Conservation (phyloP, 2,329 filamentous ascomycete genomes). For the Exophiala sideris region DNA sequence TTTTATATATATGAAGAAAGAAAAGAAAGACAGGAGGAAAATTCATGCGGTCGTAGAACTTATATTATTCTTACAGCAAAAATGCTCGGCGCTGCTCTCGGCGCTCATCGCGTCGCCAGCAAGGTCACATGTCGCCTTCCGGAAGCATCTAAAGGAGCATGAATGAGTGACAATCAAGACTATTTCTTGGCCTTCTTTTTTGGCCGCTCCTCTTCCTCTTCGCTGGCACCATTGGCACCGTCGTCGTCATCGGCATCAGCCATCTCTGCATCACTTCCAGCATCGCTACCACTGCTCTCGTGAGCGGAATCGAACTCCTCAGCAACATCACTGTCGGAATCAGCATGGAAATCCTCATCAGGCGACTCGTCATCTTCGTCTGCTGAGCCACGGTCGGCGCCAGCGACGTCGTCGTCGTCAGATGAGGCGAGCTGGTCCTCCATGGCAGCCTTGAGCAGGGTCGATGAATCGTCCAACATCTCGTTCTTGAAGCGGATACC, state of each 20-base stretch:
- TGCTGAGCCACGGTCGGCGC: slow-evolving; percentile 68
- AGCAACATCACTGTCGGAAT: slow-evolving; percentile 90
- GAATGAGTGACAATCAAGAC: neutral
- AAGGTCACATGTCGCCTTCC: no score
- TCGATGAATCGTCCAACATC: slow-evolving; percentile 79
- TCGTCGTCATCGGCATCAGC: slow-evolving; percentile 48
- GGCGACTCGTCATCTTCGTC: slow-evolving; percentile 95
- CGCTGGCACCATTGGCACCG: slow-evolving; percentile 40
- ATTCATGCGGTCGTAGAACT: no score
- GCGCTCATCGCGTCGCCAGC: no score
- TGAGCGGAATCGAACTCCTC: slow-evolving; percentile 94
- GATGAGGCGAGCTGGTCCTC: slow-evolving; percentile 71
- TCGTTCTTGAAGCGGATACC: slow-evolving; percentile 96
- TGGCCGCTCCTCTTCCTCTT: slow-evolving; percentile 51
- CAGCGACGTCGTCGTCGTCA: slow-evolving; percentile 38
- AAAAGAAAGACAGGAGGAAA: no score
- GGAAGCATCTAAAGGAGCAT: neutral
- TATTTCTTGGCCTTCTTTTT: slow-evolving; percentile 62
- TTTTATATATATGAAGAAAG: neutral
- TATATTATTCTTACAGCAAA: no score
- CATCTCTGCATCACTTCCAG: slow-evolving; percentile 51
- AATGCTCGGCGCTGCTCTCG: no score
- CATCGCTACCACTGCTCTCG: slow-evolving; percentile 73
- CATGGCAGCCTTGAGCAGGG: slow-evolving; percentile 73
- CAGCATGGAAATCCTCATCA: slow-evolving; percentile 92